Conservation (phyloP, 2,329 filamentous ascomycete species). For the Penicillium corylophilum region DNA sequence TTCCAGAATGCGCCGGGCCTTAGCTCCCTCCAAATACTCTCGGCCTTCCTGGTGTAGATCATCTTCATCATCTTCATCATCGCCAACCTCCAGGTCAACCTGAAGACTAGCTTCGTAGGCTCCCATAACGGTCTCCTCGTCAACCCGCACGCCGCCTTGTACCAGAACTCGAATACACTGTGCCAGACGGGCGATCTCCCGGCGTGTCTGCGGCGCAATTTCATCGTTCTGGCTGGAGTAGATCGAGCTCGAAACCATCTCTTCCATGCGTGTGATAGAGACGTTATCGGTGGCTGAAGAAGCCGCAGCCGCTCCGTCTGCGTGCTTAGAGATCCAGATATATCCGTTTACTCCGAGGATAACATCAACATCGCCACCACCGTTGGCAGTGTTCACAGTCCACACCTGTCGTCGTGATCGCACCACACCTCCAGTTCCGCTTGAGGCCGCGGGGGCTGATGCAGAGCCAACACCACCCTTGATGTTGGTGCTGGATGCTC, state of each 20-base stretch:
- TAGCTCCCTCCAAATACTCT: constrained; percentile 44
- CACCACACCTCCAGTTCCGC: constrained; percentile 74
- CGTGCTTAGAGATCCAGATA: constrained; percentile 89
- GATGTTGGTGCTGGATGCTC: constrained; percentile 45
- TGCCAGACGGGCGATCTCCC: constrained; percentile 81
- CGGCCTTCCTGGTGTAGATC: constrained; percentile 35
- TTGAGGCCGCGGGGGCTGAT: constrained; percentile 63
- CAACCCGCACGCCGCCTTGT: constrained; percentile 77
- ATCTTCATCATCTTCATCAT: constrained; percentile 38
- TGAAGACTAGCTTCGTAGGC: constrained; percentile 82
- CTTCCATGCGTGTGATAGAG: constrained; percentile 81
- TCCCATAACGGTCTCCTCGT: constrained; percentile 81
- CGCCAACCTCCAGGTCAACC: constrained; percentile 50
- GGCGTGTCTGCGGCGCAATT: constrained; percentile 72
- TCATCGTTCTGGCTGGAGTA: constrained; percentile 95
- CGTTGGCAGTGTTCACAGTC: constrained; percentile 59
- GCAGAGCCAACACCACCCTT: constrained; percentile 33
- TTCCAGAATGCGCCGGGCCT: constrained; percentile 39
- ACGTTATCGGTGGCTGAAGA: constrained; percentile 52
- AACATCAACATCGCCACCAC: constrained; percentile 68
- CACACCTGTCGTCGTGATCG: constrained; percentile 82
- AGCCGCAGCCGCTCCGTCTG: constrained; percentile 52
- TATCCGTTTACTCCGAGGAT: constrained; percentile 94
- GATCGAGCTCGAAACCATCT: constrained; percentile 77
- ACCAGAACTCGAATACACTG: constrained; percentile 81